Evolutionary conservation across 2,329 filamentous ascomycete species (phyloP).

Genomic region (Shiraia sp.): DNA sequence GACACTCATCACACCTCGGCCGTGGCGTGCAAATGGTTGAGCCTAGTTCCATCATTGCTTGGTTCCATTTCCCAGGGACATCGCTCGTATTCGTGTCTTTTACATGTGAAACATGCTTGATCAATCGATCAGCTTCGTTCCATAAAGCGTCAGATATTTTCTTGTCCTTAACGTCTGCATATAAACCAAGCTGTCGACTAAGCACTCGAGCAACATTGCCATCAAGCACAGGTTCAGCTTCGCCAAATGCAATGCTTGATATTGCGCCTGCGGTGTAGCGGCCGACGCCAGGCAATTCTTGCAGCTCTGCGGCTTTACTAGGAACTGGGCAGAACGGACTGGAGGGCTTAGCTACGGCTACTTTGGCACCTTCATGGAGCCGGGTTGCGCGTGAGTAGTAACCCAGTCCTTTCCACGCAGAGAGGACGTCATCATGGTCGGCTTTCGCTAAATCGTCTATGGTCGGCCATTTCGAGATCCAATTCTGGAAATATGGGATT

Average conservation of each 20-base stretch:
- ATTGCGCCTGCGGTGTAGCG: conserved; percentile 67
- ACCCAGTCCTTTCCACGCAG: conserved; percentile 64
- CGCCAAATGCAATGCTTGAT: conserved; percentile 65
- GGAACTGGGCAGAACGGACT: conserved; percentile 56
- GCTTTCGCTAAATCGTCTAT: conserved; percentile 61
- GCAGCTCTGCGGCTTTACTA: conserved; percentile 49
- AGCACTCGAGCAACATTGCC: conserved; percentile 66
- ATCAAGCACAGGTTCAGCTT: conserved; percentile 64
- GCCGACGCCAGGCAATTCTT: conserved; percentile 62
- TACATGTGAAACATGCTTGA: conserved; percentile 53
- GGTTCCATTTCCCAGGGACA: conserved; percentile 64
- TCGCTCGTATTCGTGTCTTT: conserved; percentile 48
- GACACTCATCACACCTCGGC: conserved; percentile 56
- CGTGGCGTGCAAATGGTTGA: conserved; percentile 65
- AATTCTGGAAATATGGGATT: conserved; percentile 65
- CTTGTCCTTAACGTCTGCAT: conserved; percentile 61
- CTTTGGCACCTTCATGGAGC: conserved; percentile 60
- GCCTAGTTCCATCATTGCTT: conserved; percentile 68
- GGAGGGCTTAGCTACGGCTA: conserved; percentile 47
- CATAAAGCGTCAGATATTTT: conserved; percentile 60
- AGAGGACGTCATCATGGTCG: conserved; percentile 59
- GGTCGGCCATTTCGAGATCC: conserved; percentile 65
- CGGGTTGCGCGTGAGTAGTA: conserved; percentile 68
- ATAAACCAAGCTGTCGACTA: conserved; percentile 62
- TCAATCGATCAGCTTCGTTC: conserved; percentile 61